A percentile compares a stretch with the other conserved stretches of the same genome.
phyloP scores from a whole-genome alignment of 257 asterid species.

The Solanum neorickii region DNA sequence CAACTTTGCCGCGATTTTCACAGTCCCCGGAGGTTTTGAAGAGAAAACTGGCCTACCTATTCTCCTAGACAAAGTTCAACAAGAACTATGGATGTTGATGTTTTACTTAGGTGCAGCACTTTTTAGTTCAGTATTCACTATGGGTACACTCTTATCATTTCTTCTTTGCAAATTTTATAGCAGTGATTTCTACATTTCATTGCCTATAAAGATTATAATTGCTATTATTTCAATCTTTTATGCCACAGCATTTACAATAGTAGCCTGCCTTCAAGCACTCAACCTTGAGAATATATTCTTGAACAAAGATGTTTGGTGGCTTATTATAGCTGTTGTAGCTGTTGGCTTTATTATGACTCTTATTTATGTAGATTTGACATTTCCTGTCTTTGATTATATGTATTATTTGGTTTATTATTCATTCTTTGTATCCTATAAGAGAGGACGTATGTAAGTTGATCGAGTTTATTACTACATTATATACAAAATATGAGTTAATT shows the following conservation, averaged over 20 bases:
- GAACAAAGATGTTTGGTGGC: slow-evolving; percentile 3
- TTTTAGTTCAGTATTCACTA: not conserved
- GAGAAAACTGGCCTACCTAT: not conserved
- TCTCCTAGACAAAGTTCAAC: not conserved
- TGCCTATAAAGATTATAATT: not conserved
- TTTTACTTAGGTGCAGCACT: slow-evolving; percentile 2
- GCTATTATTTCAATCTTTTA: not conserved
- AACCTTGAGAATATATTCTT: not conserved
- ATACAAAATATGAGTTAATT: not conserved
- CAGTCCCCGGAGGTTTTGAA: slow-evolving; percentile 8
- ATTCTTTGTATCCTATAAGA: not conserved
- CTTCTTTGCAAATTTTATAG: not conserved
- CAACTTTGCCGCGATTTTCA: slow-evolving; percentile 6
- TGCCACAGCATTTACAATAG: not conserved
- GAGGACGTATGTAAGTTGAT: not conserved
- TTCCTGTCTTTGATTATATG: not conserved
- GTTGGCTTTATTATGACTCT: not conserved
- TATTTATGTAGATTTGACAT: not conserved
- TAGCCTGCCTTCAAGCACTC: slow-evolving; percentile 1
- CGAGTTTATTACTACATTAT: not conserved
- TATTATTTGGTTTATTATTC: not conserved
- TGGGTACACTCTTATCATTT: not conserved
- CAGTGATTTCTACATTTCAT: not conserved
- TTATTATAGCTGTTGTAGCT: not conserved
- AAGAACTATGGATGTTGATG: not conserved